Base-by-base conservation (phyloP, 2,329 filamentous ascomycete species). In the Scedosporium apiospermum region DNA sequence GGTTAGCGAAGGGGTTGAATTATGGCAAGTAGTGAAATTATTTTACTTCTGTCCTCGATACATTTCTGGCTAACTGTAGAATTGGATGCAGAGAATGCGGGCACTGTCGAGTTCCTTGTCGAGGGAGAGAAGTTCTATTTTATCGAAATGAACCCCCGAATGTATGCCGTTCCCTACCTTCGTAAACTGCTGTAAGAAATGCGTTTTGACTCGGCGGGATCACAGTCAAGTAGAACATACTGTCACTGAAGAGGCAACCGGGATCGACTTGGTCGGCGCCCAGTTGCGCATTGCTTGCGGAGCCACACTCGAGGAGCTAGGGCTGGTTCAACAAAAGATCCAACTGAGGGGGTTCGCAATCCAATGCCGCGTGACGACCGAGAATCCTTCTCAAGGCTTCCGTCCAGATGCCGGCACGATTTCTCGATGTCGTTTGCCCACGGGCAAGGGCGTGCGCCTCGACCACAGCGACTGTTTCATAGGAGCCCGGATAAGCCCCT, bases 211-310 rank as follows among this genome's bases (percentile, higher is more conserved):
- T 12, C 2, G 30, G 9, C 5, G 9, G 4, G 9, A 10, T 38
- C 3, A 12, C 10, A 38, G 34, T 74, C 95, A 99, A 79, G 95
- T 99, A 77, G 95, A 99, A 83, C 95, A 99, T 80, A 99, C 95
- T 64, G 97, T 99, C 74, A 98, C 95, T 59, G 95, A 99, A 76
- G 93, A 98, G 77, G 97, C 98, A 75, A 98, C 95, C 1, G 95
- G 95, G 69, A 98, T 99, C 76, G 95, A 99, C 76, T 90, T 99
- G 68, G 95, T 99, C 63, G 95, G 95, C 30, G 95, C 95, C 63
- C 95, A 99, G 80, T 98, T 99, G 69, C 95, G 99, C 81, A 99
- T 99, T 70, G 95, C 95, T 65, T 95, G 95, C 65, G 95, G 95
- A 71, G 95, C 95, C 62, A 92, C 92, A 14, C 84, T 99, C 34